Base-by-base conservation (phyloP, 345 rosid species). In the Rhodomyrtus tomentosa region DNA sequence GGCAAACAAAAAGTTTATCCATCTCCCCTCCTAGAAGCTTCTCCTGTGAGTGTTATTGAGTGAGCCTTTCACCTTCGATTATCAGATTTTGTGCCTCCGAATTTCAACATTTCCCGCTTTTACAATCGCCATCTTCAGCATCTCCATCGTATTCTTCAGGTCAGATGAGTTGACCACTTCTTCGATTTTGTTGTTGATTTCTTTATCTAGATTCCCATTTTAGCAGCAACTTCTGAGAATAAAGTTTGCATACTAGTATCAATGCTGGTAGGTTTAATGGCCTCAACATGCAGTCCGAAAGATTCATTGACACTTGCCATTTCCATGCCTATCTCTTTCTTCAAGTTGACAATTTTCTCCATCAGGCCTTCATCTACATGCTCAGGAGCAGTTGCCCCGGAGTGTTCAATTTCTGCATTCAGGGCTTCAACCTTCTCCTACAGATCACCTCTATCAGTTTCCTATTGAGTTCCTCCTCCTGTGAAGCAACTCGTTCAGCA, bases 381-480 rank as follows among this genome's bases (percentile, higher is more conserved):
- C 20, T 84, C 92, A 42, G 90, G 87, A 84, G 87, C 87, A n/a
- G 95, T 93, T 53, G 87, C 94, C 10, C 93, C 93, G 8, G 91
- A 87, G 85, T 76, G 86, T 40, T 88, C 87, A 25, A 93, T 83
- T 88, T 91, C 92, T 40, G 91, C 95, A 89, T 90, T 86, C 72
- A 96, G 10, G 38, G 92, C 91, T 83, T 96, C 96, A 32, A 95
- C 81, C 87, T 91, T 94, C 82, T 94, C 93, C 91, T 89, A 91
- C 25, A 93, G 87, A 82, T 93, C 93, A 45, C 88, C 88, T 96
- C 95, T 84, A 91, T 91, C 86, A 93, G 89, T 86, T 93, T 90
- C 87, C 89, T 88, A 82, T 92, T 86, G 81, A 96, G 83, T 86
- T 93, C 95, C 82, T 87, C 88, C 87, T 90, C 88, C 85, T 90